Evolutionary conservation across 352 stramenopile genomes (phyloP).

Genomic region (Pythium diclinum): DNA sequence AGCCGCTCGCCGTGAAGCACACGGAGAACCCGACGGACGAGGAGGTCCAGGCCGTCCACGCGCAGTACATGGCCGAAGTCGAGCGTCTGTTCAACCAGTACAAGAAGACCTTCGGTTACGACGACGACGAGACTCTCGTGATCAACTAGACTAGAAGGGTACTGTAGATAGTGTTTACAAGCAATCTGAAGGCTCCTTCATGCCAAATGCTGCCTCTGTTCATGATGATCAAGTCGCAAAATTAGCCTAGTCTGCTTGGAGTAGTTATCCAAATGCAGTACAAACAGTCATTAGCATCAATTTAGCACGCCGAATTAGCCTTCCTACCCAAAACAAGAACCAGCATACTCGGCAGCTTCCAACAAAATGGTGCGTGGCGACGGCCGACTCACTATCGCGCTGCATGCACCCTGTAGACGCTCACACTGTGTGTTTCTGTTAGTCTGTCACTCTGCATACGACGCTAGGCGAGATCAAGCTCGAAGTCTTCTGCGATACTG

Average conservation of each 20-base stretch:
- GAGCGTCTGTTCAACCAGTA: slow-evolving; percentile 65
- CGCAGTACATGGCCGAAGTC: slow-evolving; percentile 52
- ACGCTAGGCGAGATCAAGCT: slow-evolving; percentile 95
- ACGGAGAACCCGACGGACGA: slow-evolving; percentile 57
- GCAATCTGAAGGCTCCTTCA: no score
- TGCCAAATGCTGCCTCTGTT: no score
- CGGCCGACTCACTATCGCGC: background rate
- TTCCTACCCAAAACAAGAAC: background rate
- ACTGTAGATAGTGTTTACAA: background rate
- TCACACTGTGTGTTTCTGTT: background rate
- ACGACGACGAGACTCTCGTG: slow-evolving; percentile 65
- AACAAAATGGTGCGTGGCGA: slow-evolving; percentile 1
- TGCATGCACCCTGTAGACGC: background rate
- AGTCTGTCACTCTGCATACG: slow-evolving; percentile 95
- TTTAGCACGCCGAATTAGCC: background rate
- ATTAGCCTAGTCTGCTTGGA: no score
- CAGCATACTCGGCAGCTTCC: background rate
- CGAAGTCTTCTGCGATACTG: slow-evolving; percentile 95
- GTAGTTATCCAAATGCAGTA: no score
- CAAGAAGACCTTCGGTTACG: slow-evolving; percentile 68
- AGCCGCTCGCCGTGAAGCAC: slow-evolving; percentile 52
- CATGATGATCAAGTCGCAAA: no score
- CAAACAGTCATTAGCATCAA: no score
- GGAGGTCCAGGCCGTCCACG: slow-evolving; percentile 47
- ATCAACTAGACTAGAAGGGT: slow-evolving; percentile 3